These are phyloP conservation scores for Viridothelium virens DNA, from an alignment of 495 filamentous ascomycete genomes.

Conservation along the genomic window DNA sequence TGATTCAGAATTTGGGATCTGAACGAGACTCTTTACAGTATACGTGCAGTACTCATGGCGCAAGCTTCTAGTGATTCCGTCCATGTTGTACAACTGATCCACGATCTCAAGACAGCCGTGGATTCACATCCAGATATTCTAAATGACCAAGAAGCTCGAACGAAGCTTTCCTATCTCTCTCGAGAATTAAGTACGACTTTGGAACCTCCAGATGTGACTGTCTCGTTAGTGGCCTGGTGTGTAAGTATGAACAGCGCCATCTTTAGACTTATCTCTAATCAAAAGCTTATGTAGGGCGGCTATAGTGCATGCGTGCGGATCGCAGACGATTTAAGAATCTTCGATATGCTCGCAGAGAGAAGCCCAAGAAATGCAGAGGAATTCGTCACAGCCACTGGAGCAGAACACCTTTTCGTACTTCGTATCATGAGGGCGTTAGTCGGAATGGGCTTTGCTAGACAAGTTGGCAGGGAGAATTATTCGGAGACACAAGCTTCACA, in stretches of 20 bases:
- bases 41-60: not conserved
- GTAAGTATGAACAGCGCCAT: not conserved
- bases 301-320: conserved; percentile 13
- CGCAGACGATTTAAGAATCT: conserved; percentile 15
- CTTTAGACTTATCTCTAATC: not conserved
- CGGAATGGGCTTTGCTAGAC: conserved; percentile 13
- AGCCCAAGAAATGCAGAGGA: not conserved
- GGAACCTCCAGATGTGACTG: conserved; percentile 5
- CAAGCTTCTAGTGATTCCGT: not conserved
- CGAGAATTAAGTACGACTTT: conserved; percentile 4
- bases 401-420: not conserved
- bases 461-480: not conserved
- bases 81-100: not conserved
- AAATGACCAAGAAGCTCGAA: not conserved
- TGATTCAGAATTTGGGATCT: too few relatives aligned
- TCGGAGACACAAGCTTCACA: not conserved
- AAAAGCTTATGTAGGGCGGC: not conserved
- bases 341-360: conserved; percentile 10
- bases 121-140: not conserved
- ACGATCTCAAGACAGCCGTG: not conserved
- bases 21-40: too few relatives aligned
- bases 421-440: conserved; percentile 13
- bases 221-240: conserved; percentile 1
- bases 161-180: conserved; percentile 6
- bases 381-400: conserved; percentile 7